Percentiles rank a stretch among this genome's conserved stretches.
Evolutionary conservation across 805 yeast species (phyloP).

Genomic region (Kodamaea hsintzibuensis): DNA sequence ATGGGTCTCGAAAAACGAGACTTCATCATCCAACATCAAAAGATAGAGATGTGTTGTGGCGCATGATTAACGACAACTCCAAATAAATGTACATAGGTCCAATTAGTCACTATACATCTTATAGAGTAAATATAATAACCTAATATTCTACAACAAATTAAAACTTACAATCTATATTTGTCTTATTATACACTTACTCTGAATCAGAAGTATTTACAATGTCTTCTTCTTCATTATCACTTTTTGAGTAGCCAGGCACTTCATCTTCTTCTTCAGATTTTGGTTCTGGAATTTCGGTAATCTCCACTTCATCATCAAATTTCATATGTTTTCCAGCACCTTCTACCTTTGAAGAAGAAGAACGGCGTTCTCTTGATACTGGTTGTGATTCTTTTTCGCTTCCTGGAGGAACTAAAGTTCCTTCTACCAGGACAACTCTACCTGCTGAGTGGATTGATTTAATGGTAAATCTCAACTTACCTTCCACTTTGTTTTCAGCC

Average conservation of each 20-base stretch:
- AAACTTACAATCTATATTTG: background rate
- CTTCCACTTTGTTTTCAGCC: constrained; percentile 72
- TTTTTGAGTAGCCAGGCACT: constrained; percentile 21
- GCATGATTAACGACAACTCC: constrained; percentile 42
- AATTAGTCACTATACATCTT: too few species aligned
- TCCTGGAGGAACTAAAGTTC: constrained; percentile 71
- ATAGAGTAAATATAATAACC: background rate
- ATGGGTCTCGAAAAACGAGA: constrained; percentile 27
- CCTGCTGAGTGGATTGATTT: constrained; percentile 76
- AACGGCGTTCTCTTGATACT: constrained; percentile 43
- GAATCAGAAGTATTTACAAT: constrained; percentile 19
- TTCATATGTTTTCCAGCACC: constrained; percentile 39
- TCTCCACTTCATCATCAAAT: constrained; percentile 31
- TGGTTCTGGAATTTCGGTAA: constrained; percentile 16
- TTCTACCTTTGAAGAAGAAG: constrained; percentile 21
- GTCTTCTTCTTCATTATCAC: constrained; percentile 24
- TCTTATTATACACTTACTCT: constrained; percentile 21
- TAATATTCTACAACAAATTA: background rate
- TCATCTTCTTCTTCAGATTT: constrained; percentile 15
- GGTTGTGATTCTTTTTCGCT: constrained; percentile 56
- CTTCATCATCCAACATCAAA: constrained; percentile 34
- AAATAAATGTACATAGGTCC: constrained; percentile 1
- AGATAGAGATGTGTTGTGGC: constrained; percentile 43
- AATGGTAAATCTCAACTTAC: constrained; percentile 75
- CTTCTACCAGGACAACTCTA: constrained; percentile 81